Conservation (phyloP, 1,284 basidiomycete species). For the Porodaedalea pini region DNA sequence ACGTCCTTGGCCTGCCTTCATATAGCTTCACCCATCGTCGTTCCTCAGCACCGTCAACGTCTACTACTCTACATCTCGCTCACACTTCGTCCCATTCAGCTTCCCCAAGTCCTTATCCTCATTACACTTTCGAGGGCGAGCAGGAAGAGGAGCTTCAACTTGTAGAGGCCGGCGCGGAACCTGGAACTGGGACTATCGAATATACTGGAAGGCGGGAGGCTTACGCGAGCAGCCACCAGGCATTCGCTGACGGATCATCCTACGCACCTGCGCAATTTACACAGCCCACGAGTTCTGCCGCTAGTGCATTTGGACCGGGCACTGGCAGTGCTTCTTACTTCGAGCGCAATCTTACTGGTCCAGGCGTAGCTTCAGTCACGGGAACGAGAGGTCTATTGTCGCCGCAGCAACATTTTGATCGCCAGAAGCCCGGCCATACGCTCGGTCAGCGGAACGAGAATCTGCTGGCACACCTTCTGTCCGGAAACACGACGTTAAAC, state of each 20-base stretch:
- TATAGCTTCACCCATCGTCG: neutral
- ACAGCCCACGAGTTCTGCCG: neutral
- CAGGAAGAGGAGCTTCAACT: slow-evolving; percentile 3
- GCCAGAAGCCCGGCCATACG: neutral
- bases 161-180: neutral
- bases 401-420: neutral
- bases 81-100: neutral
- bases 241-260: neutral
- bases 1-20: neutral
- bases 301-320: neutral
- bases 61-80: neutral
- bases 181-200: neutral
- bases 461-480: neutral
- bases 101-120: neutral
- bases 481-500: neutral
- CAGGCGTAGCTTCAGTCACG: neutral
- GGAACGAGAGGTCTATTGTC: neutral
- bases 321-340: neutral
- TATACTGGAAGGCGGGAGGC: neutral
- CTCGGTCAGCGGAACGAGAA: neutral
- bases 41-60: neutral
- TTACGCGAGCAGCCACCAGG: neutral
- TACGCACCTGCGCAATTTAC: neutral
- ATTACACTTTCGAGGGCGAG: neutral
- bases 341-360: neutral